phyloP scores from a whole-genome alignment of 257 asterid genomes.

The Asclepias syriaca region DNA sequence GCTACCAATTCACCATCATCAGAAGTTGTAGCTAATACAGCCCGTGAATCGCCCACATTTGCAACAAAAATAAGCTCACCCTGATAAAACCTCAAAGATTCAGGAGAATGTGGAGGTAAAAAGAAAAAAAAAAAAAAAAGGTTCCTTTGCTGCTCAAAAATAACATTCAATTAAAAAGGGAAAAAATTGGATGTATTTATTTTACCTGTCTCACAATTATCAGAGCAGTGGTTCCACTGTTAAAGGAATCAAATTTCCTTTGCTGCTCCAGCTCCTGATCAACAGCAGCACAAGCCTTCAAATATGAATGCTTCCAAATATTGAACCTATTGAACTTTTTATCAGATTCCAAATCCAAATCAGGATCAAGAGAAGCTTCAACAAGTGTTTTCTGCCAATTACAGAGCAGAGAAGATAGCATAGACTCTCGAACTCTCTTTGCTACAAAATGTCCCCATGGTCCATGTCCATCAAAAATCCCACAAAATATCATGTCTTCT shows the following conservation, averaged over 20 bases:
- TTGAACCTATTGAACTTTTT: slow-evolving; percentile 50
- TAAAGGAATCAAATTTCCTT: slow-evolving; percentile 63
- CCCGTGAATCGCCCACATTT: slow-evolving; percentile 96
- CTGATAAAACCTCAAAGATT: slow-evolving; percentile 32
- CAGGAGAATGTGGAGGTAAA: background rate
- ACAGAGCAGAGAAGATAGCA: slow-evolving; percentile 64
- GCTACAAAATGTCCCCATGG: slow-evolving; percentile 97
- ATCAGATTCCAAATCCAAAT: slow-evolving; percentile 42
- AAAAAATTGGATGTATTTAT: too few species aligned
- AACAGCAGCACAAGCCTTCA: slow-evolving; percentile 83
- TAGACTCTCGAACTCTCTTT: slow-evolving; percentile 70
- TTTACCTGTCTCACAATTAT: slow-evolving; percentile 83
- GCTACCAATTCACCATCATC: slow-evolving; percentile 58
- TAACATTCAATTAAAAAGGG: background rate
- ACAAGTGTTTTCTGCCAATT: slow-evolving; percentile 73
- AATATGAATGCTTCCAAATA: slow-evolving; percentile 76
- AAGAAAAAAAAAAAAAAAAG: background rate
- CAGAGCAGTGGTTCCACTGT: slow-evolving; percentile 91
- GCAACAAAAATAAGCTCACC: slow-evolving; percentile 67
- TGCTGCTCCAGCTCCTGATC: slow-evolving; percentile 72
- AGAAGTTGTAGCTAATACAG: slow-evolving; percentile 71
- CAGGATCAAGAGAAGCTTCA: slow-evolving; percentile 55
- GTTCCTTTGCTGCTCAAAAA: background rate
- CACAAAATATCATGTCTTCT: slow-evolving; percentile 89
- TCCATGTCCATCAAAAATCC: slow-evolving; percentile 97